Evolutionary conservation across 164 flowering plant species (phyloP), one percentile per base, ranked within the genome.

Genomic region (Sedum album): DNA sequence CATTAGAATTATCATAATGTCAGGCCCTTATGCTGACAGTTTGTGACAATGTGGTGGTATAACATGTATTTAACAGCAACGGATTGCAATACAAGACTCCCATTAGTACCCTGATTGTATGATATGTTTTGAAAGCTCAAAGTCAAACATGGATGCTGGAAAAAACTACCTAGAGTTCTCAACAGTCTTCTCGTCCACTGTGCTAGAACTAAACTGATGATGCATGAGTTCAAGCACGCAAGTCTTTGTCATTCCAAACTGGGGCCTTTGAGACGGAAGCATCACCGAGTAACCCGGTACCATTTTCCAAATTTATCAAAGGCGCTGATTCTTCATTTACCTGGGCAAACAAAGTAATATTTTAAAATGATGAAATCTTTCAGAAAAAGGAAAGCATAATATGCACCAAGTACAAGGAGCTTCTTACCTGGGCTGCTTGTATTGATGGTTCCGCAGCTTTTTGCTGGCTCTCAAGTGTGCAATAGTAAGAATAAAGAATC

Each of bases 401-500:
- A n/a, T n/a, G n/a, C n/a, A n/a, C n/a, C n/a, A 66, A 84, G 78
- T 69, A 79, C 83, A n/a, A 69, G 13, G 23, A 31, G 11, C 36
- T 7, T 28, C 20, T 31, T 31, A 93, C 98, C 98, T 88, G 94
- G 30, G 91, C 76, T 63, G 76, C 44, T 68, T 81, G 88, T 55
- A 80, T 57, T 51, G 88, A 26, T 65, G 82, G 77, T 73, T 90
- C 95, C 68, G 33, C 76, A 65, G 91, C 74, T 75, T 91, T 89
- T 77, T 85, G 87, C 79, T 86, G 89, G 75, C 71, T 84, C 80
- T 94, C 98, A 15, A 30, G 65, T 5, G 79, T 72, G 82, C 95
- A 91, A 72, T 57, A 87, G 73, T 86, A 94, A 26, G 97, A 94
- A 79, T 94, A 91, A 18, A 87, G 73, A 49, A 86, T 72, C 98